These are phyloP conservation scores for Aphanomyces euteiches DNA, from an alignment of 352 stramenopile species.

Conservation along the genomic window DNA sequence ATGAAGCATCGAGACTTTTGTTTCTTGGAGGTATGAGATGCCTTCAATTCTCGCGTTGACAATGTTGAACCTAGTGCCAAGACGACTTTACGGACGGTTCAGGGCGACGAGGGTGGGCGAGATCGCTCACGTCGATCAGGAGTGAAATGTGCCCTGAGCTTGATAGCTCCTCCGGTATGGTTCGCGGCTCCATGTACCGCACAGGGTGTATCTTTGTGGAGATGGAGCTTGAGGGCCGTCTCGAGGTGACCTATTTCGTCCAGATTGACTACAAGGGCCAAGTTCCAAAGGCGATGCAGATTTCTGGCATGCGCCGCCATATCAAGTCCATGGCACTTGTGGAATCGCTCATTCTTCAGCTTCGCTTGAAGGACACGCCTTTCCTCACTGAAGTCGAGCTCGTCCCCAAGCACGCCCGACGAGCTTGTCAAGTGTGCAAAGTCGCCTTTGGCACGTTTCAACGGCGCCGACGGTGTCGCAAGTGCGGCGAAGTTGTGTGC, in stretches of 20 bases:
- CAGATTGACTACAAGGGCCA: constrained; percentile 11
- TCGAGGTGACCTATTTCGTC: constrained; percentile 19
- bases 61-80: constrained; percentile 12
- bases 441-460: constrained; percentile 12
- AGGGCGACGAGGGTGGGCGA: constrained; percentile 2
- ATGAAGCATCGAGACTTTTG: constrained; percentile 26
- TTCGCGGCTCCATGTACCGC: constrained; percentile 6
- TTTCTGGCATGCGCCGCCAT: constrained; percentile 16
- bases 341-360: constrained; percentile 13
- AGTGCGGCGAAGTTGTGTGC: constrained; percentile 22
- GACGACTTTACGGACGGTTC: constrained; percentile 24
- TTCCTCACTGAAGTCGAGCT: constrained; percentile 15
- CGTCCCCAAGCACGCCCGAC: constrained; percentile 8
- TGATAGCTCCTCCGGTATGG: not conserved
- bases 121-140: constrained; percentile 13
- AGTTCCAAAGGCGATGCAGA: constrained; percentile 5
- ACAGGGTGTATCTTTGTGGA: constrained; percentile 19
- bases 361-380: not conserved
- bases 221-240: not conserved
- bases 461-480: constrained; percentile 18
- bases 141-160: not conserved
- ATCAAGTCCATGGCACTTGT: constrained; percentile 4
- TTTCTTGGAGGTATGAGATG: constrained; percentile 13
- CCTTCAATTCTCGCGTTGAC: not conserved
- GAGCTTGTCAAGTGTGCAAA: constrained; percentile 9